Evolutionary conservation across 768 basidiomycete genomes (phyloP), one percentile per base, ranked within the genome.

Genomic region (Trametopsis cervina): DNA sequence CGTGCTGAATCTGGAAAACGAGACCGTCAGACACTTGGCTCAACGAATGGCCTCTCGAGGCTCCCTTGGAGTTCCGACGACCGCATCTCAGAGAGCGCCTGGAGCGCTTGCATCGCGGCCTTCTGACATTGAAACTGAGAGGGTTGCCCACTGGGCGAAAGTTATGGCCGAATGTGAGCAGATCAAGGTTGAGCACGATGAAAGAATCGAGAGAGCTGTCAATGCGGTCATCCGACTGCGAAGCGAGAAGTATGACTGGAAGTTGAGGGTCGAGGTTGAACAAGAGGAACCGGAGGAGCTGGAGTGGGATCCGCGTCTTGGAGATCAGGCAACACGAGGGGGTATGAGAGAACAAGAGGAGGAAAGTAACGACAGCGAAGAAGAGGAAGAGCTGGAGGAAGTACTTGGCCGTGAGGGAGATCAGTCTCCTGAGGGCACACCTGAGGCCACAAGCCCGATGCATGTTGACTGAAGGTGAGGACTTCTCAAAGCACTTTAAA

Each of bases 271-370:
- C 18, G 80, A 78, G 51, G 86, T 89, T 11, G 81, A 83, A 57
- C 77, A 80, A 12, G 86, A 85, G 53, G 86, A 89, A 62, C 85
- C 84, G 2, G 85, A 88, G 55, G 87, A 88, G 53, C 65, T 85
- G 29, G 80, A 78, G 17, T 85, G 82, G 81, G 82, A 83, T 54
- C 81, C 82, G 3, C 69, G 78, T 36, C 24, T 68, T 10, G 68
- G 60, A 15, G 54, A 47, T 39, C 55, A 13, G 47, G 60, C 44
- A 23, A 57, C n/a, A 6, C 55, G 44, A n/a, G 55, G 22, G 2
- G 58, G 44, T 2, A 58, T 57, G 21, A 59, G 46, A 20, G 54
- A 49, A 13, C 26, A 54, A 40, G 56, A 55, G 35, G 49, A 49
- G 21, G 54, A 60, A 44, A 62, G 60, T 46, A 60, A 63, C 38